Base-by-base conservation (phyloP, 495 filamentous ascomycete genomes). In the Penicillium egyptiacum region DNA sequence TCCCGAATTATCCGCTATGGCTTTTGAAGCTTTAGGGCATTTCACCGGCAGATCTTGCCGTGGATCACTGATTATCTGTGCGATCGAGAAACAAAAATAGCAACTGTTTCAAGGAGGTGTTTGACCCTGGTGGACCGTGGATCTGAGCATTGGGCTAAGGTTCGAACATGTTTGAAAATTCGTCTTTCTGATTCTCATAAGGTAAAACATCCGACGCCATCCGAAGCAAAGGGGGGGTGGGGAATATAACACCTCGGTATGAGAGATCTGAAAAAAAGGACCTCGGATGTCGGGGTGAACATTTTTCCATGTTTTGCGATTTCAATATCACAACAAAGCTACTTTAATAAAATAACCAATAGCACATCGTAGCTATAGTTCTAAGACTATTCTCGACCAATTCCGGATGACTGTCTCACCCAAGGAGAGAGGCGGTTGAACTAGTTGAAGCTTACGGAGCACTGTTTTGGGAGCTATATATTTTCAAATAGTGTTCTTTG, bases 51-150 rank as follows among this genome's bases (percentile, higher is more conserved):
- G 23, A 23, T 39, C 6, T 39, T 22, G 49, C 14, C 14, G 33
- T 41, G 35, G 35, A 39, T 51, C 49, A n/a, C 22, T 16, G 8
- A 41, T 17, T 33, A 33, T 11, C 25, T 11, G 25, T 33, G 20
- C 17, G 14, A 19, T 22, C 4, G 6, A 22, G 16, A 19, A 11
- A 40, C 33, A 31, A 43, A 53, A 53, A 53, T 53, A 53, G 50
- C 11, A 10, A 14, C n/a, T 25, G 50, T 53, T 53, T 43, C 25
- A 31, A 31, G n/a, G 5, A 42, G 20, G n/a, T 40, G 33, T 17
- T 43, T 42, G 17, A 30, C 4, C n/a, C n/a, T 28, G 10, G 10
- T 12, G 30, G 30, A 19, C 35, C 35, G 20, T 41, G 33, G 35
- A 39, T 17, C 35, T 35, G 22, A 40, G 28, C n/a, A 49, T 11